Evolutionary conservation across 306 rosid species (phyloP).

Genomic region (Potentilla sterilis): DNA sequence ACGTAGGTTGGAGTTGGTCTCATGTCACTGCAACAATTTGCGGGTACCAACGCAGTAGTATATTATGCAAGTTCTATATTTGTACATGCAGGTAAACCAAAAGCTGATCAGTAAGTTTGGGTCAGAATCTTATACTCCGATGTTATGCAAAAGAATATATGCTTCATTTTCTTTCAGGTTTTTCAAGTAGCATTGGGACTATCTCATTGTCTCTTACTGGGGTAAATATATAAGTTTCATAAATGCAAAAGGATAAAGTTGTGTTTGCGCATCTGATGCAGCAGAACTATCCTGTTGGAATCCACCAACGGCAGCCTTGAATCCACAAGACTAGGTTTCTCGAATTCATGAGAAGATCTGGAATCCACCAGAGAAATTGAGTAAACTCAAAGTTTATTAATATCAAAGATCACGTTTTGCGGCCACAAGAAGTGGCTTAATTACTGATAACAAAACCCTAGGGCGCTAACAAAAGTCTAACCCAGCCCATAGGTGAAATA

Average conservation of each 20-base stretch:
- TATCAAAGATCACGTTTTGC: too few relatives aligned
- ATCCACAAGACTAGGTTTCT: too few relatives aligned
- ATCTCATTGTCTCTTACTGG: conserved; percentile 12
- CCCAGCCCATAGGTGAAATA: too few relatives aligned
- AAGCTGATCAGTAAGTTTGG: background rate
- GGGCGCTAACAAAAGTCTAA: too few relatives aligned
- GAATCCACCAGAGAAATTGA: too few relatives aligned
- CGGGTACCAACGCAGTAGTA: conserved; percentile 31
- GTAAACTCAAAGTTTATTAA: too few relatives aligned
- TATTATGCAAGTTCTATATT: conserved; percentile 31
- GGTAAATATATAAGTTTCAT: conserved; percentile 13
- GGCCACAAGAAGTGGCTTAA: too few relatives aligned
- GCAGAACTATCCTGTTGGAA: too few relatives aligned
- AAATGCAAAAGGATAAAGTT: background rate
- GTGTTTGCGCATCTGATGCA: too few relatives aligned
- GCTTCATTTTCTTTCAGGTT: conserved; percentile 11
- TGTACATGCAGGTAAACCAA: conserved; percentile 20
- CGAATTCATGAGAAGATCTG: too few relatives aligned
- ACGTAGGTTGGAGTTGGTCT: conserved; percentile 40
- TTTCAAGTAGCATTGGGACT: conserved; percentile 28
- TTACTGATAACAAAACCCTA: too few relatives aligned
- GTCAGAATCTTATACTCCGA: background rate
- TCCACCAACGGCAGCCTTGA: too few relatives aligned
- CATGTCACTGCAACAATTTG: conserved; percentile 39
- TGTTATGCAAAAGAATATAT: background rate